Percentiles rank a stretch among this genome's conserved stretches.
phyloP scores from a whole-genome alignment of 2,329 filamentous ascomycete species.

The Sporothrix inflata region DNA sequence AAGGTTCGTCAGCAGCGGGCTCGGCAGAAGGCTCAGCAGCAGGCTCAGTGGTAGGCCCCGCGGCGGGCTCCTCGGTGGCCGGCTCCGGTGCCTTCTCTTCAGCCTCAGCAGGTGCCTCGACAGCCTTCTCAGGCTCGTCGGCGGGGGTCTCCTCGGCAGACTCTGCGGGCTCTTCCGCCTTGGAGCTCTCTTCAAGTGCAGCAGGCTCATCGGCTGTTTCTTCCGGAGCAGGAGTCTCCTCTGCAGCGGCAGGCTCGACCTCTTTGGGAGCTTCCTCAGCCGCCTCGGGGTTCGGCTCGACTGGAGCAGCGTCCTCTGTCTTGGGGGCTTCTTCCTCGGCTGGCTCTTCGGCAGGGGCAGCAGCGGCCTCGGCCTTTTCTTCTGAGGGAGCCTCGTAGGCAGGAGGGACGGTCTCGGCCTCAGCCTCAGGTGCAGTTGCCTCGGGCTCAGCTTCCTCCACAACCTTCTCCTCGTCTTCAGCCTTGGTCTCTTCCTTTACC shows the following conservation, averaged over 20 bases:
- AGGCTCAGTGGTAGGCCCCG: not conserved
- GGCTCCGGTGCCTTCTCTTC: not conserved
- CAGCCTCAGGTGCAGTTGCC: not conserved
- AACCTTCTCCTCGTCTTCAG: not conserved
- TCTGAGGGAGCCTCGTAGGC: not conserved
- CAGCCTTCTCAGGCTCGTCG: not conserved
- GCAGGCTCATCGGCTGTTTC: not conserved
- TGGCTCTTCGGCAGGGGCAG: not conserved
- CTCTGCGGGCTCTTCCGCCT: not conserved
- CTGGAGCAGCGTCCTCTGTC: not conserved
- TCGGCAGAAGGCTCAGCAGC: not conserved
- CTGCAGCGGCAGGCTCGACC: not conserved
- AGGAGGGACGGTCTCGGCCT: not conserved
- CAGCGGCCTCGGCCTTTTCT: not conserved
- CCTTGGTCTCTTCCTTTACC: not conserved
- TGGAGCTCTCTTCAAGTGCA: not conserved
- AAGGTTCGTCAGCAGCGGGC: not conserved
- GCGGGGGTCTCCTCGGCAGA: not conserved
- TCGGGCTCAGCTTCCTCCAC: not conserved
- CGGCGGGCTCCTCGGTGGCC: not conserved
- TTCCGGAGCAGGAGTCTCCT: slow-evolving; percentile 6
- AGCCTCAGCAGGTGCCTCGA: not conserved
- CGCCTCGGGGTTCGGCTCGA: not conserved
- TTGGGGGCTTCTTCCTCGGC: not conserved
- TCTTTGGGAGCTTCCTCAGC: slow-evolving; percentile 22